These are phyloP conservation scores for Diophrys appendiculata DNA, from an alignment of 73 alveolate species.

Conservation along the genomic window DNA sequence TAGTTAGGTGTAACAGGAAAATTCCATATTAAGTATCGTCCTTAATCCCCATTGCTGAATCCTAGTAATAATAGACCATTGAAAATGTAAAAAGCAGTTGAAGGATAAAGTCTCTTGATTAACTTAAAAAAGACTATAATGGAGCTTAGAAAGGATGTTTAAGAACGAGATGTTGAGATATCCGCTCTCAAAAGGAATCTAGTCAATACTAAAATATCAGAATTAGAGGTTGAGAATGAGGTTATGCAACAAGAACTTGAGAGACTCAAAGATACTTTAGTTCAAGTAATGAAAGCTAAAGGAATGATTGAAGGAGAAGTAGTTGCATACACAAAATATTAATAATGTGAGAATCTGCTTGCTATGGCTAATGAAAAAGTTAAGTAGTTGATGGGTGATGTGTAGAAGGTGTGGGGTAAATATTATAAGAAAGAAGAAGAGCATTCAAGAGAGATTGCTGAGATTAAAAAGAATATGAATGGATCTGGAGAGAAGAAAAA, in stretches of 20 bases:
- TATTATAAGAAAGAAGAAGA: neutral
- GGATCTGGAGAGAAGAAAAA: neutral
- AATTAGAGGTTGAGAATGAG: neutral
- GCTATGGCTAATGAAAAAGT: no score
- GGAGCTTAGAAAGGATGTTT: neutral
- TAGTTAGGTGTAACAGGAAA: neutral
- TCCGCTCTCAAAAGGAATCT: neutral
- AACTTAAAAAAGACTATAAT: no score
- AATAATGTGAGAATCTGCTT: no score
- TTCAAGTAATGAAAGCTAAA: no score
- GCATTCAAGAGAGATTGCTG: neutral
- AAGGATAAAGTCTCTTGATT: neutral
- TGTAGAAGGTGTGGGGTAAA: no score
- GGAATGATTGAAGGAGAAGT: no score
- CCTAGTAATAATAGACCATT: neutral
- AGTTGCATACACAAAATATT: no score
- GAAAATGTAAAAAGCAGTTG: neutral
- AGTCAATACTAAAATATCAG: neutral
- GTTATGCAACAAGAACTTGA: neutral
- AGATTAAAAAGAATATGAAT: no score
- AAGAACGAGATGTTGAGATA: neutral
- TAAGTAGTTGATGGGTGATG: no score
- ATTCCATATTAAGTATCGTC: neutral
- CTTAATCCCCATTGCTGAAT: neutral
- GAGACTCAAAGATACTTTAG: neutral